Evolutionary conservation across 2,329 filamentous ascomycete species (phyloP), one percentile per base, ranked within the genome.

Genomic region (Proliferodiscus dingleyae): DNA sequence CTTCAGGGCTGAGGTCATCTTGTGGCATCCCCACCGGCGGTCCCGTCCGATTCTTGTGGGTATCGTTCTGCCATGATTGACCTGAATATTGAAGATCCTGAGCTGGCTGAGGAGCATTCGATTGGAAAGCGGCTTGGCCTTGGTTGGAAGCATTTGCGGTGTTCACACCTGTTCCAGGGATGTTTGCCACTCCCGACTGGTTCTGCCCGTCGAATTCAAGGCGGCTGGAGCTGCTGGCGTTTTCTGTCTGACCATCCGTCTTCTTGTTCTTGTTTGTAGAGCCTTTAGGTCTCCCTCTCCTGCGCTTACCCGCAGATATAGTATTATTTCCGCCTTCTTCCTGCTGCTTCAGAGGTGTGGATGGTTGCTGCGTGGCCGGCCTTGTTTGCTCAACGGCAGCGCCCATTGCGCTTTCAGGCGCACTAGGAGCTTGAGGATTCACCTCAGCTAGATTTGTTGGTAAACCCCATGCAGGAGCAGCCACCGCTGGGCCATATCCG

Each of bases 271-370:
- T 67, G 49, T 76, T 77, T 47, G 71, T 74, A 1, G 74, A 77
- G 0, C 74, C 74, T 47, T 75, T 76, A 0, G 74, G 74, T 24
- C 74, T 67, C 5, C 74, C 62, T 36, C 64, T 47, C 41, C 59
- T 61, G 58, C 47, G 56, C 45, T 57, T 66, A 53, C 22, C 58
- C 15, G 52, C 53, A 37, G 58, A 59, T 28, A 51, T 38, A 28
- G 45, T 43, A 29, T 46, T 51, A 16, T 40, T 37, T 7, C 40
- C 30, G 16, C 37, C 37, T 29, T 54, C 52, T 22, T 52, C 49
- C 15, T 29, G 33, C 33, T 53, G 47, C 36, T 53, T 13, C 13
- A 16, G 42, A 24, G 54, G 54, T 24, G 58, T 57, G 8, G 40
- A 51, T 46, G 24, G 45, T 24, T 24, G 55, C 40, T 18, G 51